A percentile compares a stretch with the other conserved stretches of the same genome.
These are phyloP conservation scores for Trametes cinnabarina DNA, from an alignment of 768 basidiomycete genomes.

Conservation along the genomic window DNA sequence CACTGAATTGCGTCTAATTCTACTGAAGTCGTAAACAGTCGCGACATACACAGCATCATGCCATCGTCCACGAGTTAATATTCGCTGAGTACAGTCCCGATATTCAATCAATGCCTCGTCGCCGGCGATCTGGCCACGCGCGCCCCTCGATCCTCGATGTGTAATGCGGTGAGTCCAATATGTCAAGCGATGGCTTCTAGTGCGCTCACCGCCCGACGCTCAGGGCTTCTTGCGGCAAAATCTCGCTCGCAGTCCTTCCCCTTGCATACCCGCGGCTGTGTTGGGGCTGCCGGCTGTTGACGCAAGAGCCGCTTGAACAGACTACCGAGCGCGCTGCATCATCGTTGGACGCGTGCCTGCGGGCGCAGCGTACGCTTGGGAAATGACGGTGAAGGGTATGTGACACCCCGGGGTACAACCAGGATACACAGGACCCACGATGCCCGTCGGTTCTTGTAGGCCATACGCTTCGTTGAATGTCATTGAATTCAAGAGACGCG, in stretches of 20 bases:
- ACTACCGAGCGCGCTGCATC: background rate
- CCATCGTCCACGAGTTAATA: background rate
- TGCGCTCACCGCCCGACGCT: background rate
- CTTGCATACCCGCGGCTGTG: background rate
- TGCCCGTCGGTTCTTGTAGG: constrained; percentile 7
- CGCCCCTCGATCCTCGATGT: background rate
- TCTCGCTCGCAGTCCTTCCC: background rate
- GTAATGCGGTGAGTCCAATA: constrained; percentile 1
- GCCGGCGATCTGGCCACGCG: constrained; percentile 1
- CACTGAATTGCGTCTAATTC: constrained; percentile 19
- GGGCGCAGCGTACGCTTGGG: constrained; percentile 1
- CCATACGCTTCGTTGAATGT: constrained; percentile 12
- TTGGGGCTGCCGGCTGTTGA: background rate
- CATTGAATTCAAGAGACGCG: constrained; percentile 15
- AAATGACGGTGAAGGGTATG: constrained; percentile 1
- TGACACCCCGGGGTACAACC: constrained; percentile 7
- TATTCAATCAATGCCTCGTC: background rate
- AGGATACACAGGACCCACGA: constrained; percentile 18
- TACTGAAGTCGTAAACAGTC: background rate
- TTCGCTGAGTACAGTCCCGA: background rate
- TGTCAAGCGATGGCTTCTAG: constrained; percentile 2
- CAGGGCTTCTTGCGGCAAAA: constrained; percentile 12
- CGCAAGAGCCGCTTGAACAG: background rate
- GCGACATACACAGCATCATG: constrained; percentile 11
- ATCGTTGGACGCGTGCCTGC: background rate